Percentiles rank a stretch among this genome's conserved stretches.
Conservation (phyloP, 805 yeast genomes). For the Candida coleopterorum region DNA sequence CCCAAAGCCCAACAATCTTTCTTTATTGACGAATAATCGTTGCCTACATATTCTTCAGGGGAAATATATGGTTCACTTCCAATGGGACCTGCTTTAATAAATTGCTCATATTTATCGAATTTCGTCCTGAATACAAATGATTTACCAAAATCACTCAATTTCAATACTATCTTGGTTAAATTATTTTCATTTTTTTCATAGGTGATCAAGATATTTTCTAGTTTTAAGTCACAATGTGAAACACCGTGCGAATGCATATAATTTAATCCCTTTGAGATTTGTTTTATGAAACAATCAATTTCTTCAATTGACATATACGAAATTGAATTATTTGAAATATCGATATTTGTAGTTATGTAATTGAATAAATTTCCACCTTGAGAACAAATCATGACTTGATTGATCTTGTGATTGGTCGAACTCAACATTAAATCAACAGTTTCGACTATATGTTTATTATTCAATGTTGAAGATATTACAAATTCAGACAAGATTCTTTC, state of each 20-base stretch:
- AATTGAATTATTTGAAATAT: conserved; percentile 8
- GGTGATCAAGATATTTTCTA: conserved; percentile 69
- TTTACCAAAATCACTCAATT: conserved; percentile 76
- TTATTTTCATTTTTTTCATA: conserved; percentile 4
- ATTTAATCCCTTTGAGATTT: conserved; percentile 72
- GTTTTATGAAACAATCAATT: conserved; percentile 88
- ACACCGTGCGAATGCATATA: conserved; percentile 91
- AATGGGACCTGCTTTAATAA: conserved; percentile 58
- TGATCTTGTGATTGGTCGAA: conserved; percentile 15
- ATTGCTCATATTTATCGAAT: conserved; percentile 52
- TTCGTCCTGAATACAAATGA: conserved; percentile 87
- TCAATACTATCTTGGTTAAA: conserved; percentile 17
- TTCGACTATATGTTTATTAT: conserved; percentile 70
- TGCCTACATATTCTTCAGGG: conserved; percentile 67
- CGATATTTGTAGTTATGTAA: conserved; percentile 19
- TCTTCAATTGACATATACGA: conserved; percentile 40
- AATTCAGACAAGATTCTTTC: conserved; percentile 85
- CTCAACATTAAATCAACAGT: conserved; percentile 69
- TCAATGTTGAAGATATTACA: conserved; percentile 75
- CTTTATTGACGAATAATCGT: conserved; percentile 18
- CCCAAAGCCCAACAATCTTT: conserved; percentile 93
- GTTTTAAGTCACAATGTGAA: conserved; percentile 89
- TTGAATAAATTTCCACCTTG: conserved; percentile 34
- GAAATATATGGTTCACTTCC: conserved; percentile 92
- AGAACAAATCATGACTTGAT: conserved; percentile 37